phyloP scores from a whole-genome alignment of 352 stramenopile genomes.

The Globisporangium paroecandrum region DNA sequence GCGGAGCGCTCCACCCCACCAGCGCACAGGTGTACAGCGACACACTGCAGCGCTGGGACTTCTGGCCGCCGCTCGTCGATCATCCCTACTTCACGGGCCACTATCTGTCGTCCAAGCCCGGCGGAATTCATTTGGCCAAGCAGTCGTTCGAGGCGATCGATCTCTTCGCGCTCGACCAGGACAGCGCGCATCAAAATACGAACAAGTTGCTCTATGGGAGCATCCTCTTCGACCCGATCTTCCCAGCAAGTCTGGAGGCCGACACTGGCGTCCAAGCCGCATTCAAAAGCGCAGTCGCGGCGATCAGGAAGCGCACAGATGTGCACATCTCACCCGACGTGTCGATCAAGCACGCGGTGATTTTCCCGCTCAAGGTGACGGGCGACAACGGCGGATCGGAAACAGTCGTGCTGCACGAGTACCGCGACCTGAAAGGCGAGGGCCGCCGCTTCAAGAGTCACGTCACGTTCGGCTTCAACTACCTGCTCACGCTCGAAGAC shows the following conservation, averaged over 20 bases:
- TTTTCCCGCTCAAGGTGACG: conserved; percentile 52
- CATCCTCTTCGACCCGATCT: conserved; percentile 47
- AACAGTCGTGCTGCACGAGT: conserved; percentile 66
- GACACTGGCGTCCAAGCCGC: conserved; percentile 47
- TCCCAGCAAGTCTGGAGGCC: conserved; percentile 19
- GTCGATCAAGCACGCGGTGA: conserved; percentile 25
- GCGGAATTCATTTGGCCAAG: conserved; percentile 33
- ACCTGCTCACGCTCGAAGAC: conserved; percentile 55
- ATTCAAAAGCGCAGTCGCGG: conserved; percentile 31
- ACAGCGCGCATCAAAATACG: neutral
- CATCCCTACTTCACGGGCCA: conserved; percentile 50
- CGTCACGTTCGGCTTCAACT: conserved; percentile 57
- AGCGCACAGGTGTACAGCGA: conserved; percentile 5
- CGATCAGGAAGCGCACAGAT: conserved; percentile 33
- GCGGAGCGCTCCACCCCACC: neutral
- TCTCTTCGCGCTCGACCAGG: conserved; percentile 47
- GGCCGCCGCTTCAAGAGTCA: conserved; percentile 52
- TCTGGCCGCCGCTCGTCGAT: conserved; percentile 46
- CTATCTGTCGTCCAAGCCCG: conserved; percentile 54
- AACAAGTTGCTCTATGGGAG: conserved; percentile 67
- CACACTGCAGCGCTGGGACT: conserved; percentile 51
- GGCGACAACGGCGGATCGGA: conserved; percentile 67
- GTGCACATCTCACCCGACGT: conserved; percentile 43
- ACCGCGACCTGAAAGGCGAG: conserved; percentile 26
- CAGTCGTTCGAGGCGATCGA: conserved; percentile 58